These are phyloP conservation scores for Chaetomiaceae sp. DNA, from an alignment of 2,329 filamentous ascomycete species.

Conservation along the genomic window DNA sequence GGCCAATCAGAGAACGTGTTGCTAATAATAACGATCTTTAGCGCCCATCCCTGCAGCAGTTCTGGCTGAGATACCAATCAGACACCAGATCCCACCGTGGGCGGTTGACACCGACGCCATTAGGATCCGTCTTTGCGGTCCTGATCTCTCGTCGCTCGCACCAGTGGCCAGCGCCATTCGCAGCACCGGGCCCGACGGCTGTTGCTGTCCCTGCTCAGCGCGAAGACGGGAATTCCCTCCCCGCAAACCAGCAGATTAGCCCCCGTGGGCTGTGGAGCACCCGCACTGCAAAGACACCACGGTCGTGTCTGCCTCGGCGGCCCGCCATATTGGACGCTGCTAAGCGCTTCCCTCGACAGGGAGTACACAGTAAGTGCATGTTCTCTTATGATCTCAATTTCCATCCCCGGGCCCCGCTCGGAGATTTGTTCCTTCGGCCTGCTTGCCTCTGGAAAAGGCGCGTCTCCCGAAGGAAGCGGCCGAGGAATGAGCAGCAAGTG, in stretches of 20 bases:
- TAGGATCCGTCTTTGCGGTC: constrained; percentile 14
- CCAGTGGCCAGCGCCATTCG: constrained; percentile 7
- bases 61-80: constrained; percentile 21
- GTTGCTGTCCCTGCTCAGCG: not conserved
- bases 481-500: constrained; percentile 8
- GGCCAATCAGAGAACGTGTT: constrained; percentile 24
- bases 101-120: constrained; percentile 23
- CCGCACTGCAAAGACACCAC: no score
- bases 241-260: no score
- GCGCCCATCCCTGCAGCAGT: constrained; percentile 23
- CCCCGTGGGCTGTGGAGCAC: no score
- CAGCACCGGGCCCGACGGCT: constrained; percentile 8
- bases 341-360: constrained; percentile 16
- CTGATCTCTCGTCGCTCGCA: constrained; percentile 11
- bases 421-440: not conserved
- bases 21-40: constrained; percentile 29
- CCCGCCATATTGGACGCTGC: constrained; percentile 7
- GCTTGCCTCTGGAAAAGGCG: not conserved
- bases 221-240: not conserved
- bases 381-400: constrained; percentile 10
- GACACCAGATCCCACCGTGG: constrained; percentile 2
- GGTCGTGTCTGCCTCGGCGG: constrained; percentile 11
- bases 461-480: constrained; percentile 5
- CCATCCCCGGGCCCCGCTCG: constrained; percentile 5
- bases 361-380: constrained; percentile 18